Conservation (phyloP, 306 rosid genomes). For the Mimosa pudica region DNA sequence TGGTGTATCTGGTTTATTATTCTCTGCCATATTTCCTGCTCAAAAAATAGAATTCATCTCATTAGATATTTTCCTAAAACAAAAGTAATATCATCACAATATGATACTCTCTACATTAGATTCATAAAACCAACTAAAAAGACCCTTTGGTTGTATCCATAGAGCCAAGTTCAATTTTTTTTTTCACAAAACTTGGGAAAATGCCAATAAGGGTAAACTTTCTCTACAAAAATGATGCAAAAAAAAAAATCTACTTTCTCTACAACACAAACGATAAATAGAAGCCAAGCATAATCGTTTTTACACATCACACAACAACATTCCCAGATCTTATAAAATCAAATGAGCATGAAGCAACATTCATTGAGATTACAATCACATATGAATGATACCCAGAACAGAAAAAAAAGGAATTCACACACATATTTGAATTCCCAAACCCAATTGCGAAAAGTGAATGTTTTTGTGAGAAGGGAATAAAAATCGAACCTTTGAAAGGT, state of each 20-base stretch:
- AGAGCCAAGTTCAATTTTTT: no score
- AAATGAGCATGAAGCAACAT: background rate
- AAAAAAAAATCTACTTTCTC: background rate
- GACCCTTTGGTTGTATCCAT: no score
- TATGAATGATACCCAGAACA: slow-evolving; percentile 5
- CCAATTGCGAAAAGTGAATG: slow-evolving; percentile 23
- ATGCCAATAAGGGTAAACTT: no score
- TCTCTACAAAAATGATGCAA: no score
- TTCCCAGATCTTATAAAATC: slow-evolving; percentile 28
- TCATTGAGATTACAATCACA: slow-evolving; percentile 5
- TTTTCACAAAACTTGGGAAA: no score
- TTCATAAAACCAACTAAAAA: no score
- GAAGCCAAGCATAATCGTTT: slow-evolving; percentile 4
- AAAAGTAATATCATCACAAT: background rate
- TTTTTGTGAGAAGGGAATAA: background rate
- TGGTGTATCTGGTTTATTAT: slow-evolving; percentile 52
- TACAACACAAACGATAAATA: background rate
- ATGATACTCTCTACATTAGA: no score
- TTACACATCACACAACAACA: background rate
- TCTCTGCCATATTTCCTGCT: slow-evolving; percentile 62
- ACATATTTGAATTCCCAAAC: background rate
- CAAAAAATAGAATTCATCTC: slow-evolving; percentile 20
- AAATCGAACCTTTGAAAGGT: slow-evolving; percentile 46
- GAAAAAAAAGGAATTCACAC: background rate
- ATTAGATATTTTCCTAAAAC: background rate